phyloP scores from a whole-genome alignment of 1,284 basidiomycete genomes.

The Leccinum variabile region DNA sequence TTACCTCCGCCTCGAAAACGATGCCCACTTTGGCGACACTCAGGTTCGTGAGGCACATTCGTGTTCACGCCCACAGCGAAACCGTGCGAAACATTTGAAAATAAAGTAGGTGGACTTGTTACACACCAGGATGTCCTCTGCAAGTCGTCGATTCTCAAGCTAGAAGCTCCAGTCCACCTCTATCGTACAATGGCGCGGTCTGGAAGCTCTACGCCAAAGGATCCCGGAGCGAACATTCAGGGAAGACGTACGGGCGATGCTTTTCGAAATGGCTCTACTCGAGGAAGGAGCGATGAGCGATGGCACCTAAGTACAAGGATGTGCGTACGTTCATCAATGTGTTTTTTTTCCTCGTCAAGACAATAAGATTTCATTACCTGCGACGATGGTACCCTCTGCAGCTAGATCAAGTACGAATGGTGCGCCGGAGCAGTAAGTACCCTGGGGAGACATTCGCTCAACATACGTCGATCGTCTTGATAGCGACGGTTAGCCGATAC shows the following conservation, averaged over 20 bases:
- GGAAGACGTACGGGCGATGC: constrained; percentile 42
- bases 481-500: constrained; percentile 9
- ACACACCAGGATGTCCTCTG: constrained; percentile 32
- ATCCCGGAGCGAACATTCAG: neutral
- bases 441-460: constrained; percentile 32
- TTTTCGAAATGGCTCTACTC: constrained; percentile 52
- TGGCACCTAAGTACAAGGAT: constrained; percentile 39
- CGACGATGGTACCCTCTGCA: constrained; percentile 43
- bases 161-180: constrained; percentile 28
- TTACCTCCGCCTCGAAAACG: no score
- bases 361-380: constrained; percentile 34
- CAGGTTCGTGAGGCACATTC: constrained; percentile 25
- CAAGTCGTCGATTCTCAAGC: constrained; percentile 22
- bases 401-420: constrained; percentile 48
- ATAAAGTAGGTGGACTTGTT: constrained; percentile 28
- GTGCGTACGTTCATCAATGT: neutral
- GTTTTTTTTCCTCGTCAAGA: neutral
- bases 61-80: constrained; percentile 30
- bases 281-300: constrained; percentile 55
- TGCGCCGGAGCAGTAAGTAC: constrained; percentile 61
- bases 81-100: constrained; percentile 34
- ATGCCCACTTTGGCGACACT: no score
- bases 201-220: no score
- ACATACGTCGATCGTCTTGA: neutral
- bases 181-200: constrained; percentile 25